Base-by-base conservation (phyloP, 331 rosid species). In the Ulmus americana region DNA sequence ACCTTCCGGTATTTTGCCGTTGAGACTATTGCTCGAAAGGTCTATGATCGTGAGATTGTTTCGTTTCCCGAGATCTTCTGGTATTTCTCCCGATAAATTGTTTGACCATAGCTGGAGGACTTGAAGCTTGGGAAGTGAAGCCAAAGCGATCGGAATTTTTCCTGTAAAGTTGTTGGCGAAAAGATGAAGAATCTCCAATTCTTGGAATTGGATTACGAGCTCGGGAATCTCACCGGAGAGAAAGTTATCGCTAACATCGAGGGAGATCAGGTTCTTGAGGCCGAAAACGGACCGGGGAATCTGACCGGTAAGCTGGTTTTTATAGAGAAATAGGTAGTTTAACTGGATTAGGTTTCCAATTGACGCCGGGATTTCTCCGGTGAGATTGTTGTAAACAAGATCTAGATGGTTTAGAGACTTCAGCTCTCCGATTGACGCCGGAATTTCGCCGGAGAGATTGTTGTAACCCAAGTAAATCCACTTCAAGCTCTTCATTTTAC, bases 21-120 rank as follows among this genome's bases (percentile, higher is more conserved):
- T 55, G 8, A 94, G 90, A 9, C 73, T 59, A 76, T 94, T 94
- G 11, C 91, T 79, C 42, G 99, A 94, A 7, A 94, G 85, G 76
- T 94, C 99, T n/a, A 94, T 55, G 13, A 85, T 79, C 1, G 97
- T 81, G 69, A 94, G 85, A 63, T 87, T 94, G 81, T 71, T 85
- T 16, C 61, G 76, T 56, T 66, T 79, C 41, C 99, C 99, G 3
- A 94, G 88, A 61, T 79, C 77, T 16, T 54, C 12, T 5, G 99
- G 99, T 41, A 94, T 85, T 73, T 76, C 79, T 46, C 97, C 99
- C 0, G 80, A 65, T 43, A 94, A 76, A 15, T 69, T 65, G 71
- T 94, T 94, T 11, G 99, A 87, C 99, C 99, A 94, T 0, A 94
- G 48, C 74, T 94, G 99, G 69, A 94, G 99, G 15, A 94, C 80